Conservation (phyloP, 768 basidiomycete species). For the Leucosporidium scottii region DNA sequence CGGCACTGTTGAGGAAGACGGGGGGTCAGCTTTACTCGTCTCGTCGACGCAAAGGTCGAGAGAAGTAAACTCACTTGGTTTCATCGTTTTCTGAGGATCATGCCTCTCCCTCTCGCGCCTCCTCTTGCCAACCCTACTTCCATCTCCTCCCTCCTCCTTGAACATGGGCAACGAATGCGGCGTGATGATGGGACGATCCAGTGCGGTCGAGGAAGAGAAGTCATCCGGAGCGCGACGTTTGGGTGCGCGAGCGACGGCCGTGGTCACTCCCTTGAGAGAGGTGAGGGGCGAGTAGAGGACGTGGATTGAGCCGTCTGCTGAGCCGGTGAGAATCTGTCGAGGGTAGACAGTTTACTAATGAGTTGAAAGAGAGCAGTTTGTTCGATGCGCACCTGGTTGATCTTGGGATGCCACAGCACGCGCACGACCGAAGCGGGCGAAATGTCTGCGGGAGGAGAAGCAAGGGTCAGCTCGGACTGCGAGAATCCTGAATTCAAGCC, state of each 20-base stretch:
- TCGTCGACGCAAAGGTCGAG: not conserved
- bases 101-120: slow-evolving; percentile 80
- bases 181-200: slow-evolving; percentile 80
- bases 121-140: slow-evolving; percentile 59
- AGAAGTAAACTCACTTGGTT: slow-evolving; percentile 48
- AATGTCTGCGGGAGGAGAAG: slow-evolving; percentile 26
- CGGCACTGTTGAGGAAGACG: slow-evolving; percentile 49
- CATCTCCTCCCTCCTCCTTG: slow-evolving; percentile 56
- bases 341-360: not conserved
- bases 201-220: slow-evolving; percentile 29
- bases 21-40: no score
- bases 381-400: slow-evolving; percentile 71
- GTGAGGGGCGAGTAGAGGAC: slow-evolving; percentile 87
- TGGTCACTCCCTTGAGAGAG: slow-evolving; percentile 85
- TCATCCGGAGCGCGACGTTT: slow-evolving; percentile 40
- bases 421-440: slow-evolving; percentile 59
- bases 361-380: not conserved
- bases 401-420: slow-evolving; percentile 90
- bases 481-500: no score
- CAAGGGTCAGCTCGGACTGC: not conserved
- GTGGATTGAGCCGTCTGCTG: slow-evolving; percentile 77
- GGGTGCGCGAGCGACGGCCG: slow-evolving; percentile 79
- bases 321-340: slow-evolving; percentile 70
- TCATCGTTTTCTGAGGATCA: slow-evolving; percentile 83
- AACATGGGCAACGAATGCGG: slow-evolving; percentile 91